phyloP scores from a whole-genome alignment of 441 rosid genomes.

The Adansonia madagascariensis region DNA sequence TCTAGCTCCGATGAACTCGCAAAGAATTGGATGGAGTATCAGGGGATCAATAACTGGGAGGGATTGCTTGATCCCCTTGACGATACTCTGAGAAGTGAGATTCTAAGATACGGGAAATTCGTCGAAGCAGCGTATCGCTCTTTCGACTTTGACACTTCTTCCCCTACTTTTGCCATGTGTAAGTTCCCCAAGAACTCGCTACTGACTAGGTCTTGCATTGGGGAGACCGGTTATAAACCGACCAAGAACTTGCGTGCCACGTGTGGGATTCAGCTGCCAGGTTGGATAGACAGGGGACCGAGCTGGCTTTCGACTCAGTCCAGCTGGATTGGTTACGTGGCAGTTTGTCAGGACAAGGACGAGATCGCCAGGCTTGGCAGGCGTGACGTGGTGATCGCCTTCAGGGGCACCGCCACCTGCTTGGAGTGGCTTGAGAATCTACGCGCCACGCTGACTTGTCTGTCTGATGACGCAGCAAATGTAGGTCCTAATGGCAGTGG shows the following conservation, averaged over 20 bases:
- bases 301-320: slow-evolving; percentile 43
- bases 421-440: slow-evolving; percentile 55
- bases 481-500: not conserved
- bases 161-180: slow-evolving; percentile 38
- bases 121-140: slow-evolving; percentile 47
- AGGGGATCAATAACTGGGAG: slow-evolving; percentile 53
- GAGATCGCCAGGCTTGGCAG: slow-evolving; percentile 51
- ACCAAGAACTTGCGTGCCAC: slow-evolving; percentile 43
- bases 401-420: slow-evolving; percentile 49
- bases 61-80: slow-evolving; percentile 59
- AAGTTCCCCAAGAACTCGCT: slow-evolving; percentile 38
- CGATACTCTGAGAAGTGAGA: slow-evolving; percentile 40
- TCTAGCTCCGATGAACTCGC: slow-evolving; percentile 27
- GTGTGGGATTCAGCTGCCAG: slow-evolving; percentile 42
- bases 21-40: slow-evolving; percentile 48
- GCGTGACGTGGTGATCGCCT: slow-evolving; percentile 50
- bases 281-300: slow-evolving; percentile 43
- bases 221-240: slow-evolving; percentile 39
- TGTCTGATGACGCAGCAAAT: slow-evolving; percentile 11
- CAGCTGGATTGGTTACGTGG: slow-evolving; percentile 59
- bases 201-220: slow-evolving; percentile 34
- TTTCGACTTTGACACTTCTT: slow-evolving; percentile 47
- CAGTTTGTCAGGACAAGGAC: slow-evolving; percentile 50
- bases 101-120: slow-evolving; percentile 47
- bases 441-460: slow-evolving; percentile 41